phyloP scores from a whole-genome alignment of 495 filamentous ascomycete species.

The Hypoxylon fuscum region DNA sequence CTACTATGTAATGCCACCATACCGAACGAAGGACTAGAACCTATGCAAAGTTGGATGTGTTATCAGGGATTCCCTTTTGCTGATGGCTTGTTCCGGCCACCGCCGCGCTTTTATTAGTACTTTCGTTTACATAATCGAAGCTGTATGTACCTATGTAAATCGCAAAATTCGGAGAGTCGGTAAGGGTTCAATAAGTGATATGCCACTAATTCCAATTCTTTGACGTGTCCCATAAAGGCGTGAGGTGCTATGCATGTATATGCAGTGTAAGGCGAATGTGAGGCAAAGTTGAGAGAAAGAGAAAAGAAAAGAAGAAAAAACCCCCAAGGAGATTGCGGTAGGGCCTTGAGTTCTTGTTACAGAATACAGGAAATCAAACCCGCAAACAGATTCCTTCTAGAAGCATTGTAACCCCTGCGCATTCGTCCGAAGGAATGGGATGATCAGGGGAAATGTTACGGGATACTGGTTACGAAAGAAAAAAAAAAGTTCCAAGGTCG shows the following conservation, averaged over 20 bases:
- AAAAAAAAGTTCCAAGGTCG: no score
- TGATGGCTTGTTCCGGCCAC: conserved; percentile 34
- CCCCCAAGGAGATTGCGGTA: conserved; percentile 7
- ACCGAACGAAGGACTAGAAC: conserved; percentile 40
- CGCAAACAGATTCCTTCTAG: conserved; percentile 34
- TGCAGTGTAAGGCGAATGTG: conserved; percentile 36
- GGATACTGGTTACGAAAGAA: conserved; percentile 11
- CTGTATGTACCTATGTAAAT: no score
- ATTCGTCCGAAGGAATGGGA: conserved; percentile 33
- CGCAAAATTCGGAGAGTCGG: conserved; percentile 25
- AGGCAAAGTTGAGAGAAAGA: conserved; percentile 1
- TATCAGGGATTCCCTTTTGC: conserved; percentile 33
- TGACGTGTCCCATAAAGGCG: conserved; percentile 28
- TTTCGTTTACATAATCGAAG: conserved; percentile 32
- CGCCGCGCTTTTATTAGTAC: conserved; percentile 36
- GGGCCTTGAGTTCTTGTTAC: conserved; percentile 6
- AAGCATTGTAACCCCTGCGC: conserved; percentile 33
- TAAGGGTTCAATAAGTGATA: conserved; percentile 25
- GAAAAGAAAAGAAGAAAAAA: neutral
- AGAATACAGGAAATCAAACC: neutral
- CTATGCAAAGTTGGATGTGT: conserved; percentile 30
- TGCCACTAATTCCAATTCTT: conserved; percentile 1
- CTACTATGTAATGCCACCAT: conserved; percentile 46
- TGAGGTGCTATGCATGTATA: conserved; percentile 37
- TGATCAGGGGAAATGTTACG: conserved; percentile 38